Conservation (phyloP, 2,329 filamentous ascomycete species). For the Diaporthe batatas region DNA sequence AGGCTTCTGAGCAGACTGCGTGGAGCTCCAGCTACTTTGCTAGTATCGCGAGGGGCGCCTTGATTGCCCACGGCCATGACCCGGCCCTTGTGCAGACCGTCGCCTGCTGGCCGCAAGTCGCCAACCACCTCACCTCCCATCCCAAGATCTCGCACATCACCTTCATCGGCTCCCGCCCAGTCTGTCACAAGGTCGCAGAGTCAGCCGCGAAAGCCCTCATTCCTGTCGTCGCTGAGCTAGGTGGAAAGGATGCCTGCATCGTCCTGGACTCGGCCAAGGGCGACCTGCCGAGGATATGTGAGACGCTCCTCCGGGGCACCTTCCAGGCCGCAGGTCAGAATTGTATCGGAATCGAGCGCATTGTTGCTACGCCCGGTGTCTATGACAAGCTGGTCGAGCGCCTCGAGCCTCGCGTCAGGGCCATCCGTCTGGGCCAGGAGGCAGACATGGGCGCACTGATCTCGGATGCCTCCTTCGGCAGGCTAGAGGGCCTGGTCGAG, state of each 20-base stretch:
- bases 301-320: slow-evolving; percentile 89
- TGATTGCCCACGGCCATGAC: slow-evolving; percentile 85
- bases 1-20: slow-evolving; percentile 94
- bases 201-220: slow-evolving; percentile 89
- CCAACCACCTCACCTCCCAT: slow-evolving; percentile 86
- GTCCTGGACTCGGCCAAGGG: slow-evolving; percentile 81
- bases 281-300: slow-evolving; percentile 79
- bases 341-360: slow-evolving; percentile 95
- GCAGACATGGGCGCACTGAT: slow-evolving; percentile 93
- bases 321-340: slow-evolving; percentile 98
- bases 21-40: slow-evolving; percentile 92
- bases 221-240: slow-evolving; percentile 90
- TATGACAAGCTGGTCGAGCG: slow-evolving; percentile 80
- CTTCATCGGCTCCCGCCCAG: slow-evolving; percentile 91
- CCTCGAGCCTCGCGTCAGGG: slow-evolving; percentile 80
- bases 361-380: slow-evolving; percentile 82
- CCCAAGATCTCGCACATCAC: slow-evolving; percentile 88
- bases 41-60: slow-evolving; percentile 81
- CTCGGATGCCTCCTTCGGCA: slow-evolving; percentile 80
- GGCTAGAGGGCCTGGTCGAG: slow-evolving; percentile 80
- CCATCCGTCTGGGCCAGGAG: slow-evolving; percentile 80
- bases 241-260: slow-evolving; percentile 94
- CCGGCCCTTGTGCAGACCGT: slow-evolving; percentile 86
- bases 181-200: slow-evolving; percentile 89
- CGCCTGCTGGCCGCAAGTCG: slow-evolving; percentile 88